Evolutionary conservation across 208 protist species (phyloP), one percentile per base, ranked within the genome.

Genomic region (Sergeia podlipaevii): DNA sequence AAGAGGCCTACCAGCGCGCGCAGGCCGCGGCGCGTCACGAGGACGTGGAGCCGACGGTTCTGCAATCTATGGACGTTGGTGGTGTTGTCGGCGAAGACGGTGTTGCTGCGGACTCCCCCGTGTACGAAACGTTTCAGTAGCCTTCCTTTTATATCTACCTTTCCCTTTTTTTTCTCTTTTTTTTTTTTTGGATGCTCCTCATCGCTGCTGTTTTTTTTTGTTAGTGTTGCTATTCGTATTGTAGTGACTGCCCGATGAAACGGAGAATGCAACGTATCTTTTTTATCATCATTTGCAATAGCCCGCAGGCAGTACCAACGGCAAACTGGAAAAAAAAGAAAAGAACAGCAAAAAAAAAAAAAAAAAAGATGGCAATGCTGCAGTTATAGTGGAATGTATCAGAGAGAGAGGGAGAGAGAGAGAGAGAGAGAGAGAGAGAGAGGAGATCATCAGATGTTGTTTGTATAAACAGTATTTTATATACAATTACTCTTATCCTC

Each of bases 21-120:
- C 48, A 42, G 33, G 13, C 21, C 15, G 18, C 18, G 4, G 6
- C 21, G 48, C n/a, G n/a, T n/a, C n/a, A n/a, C n/a, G n/a, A n/a
- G 4, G 8, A 8, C 8, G 29, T 42, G 27, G 59, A 65, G 4
- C 44, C 32, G n/a, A 47, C 55, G 1, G 34, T 46, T 7, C 21
- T 24, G n/a, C n/a, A n/a, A n/a, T n/a, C n/a, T n/a, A n/a, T n/a
- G 20, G 13, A 15, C 20, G 27, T 6, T n/a, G 27, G 20, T n/a
- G 46, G 21, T 33, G 24, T 17, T 3, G n/a, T 10, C 24, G 55
- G 33, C 11, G 45, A 37, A 7, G 30, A 55, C 26, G 37, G 15
- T 6, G 65, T 49, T 20, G 46, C 64, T 2, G 72, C 52, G 33
- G 65, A 82, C 49, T 74, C 68, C 5, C 75, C 80, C 0, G 64